Evolutionary conservation across 2,329 filamentous ascomycete genomes (phyloP), one percentile per base, ranked within the genome.

Genomic region (Hypoxylon sp.): DNA sequence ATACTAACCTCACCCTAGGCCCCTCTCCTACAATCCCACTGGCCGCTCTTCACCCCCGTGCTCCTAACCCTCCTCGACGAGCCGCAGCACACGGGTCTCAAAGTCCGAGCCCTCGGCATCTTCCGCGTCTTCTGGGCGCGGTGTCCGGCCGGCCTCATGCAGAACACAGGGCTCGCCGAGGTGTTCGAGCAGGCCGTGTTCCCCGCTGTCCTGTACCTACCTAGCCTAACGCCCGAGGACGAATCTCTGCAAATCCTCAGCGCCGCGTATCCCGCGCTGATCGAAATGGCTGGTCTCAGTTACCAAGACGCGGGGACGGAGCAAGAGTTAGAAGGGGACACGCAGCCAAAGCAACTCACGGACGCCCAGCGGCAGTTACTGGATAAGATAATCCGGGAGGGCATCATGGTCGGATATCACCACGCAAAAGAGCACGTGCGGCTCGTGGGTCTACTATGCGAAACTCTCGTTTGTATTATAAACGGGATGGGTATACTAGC

Each of bases 161-260:
- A 78, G 11, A 83, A 83, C 49, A 92, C 89, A 0, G 91, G 92
- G 0, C 86, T 95, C 6, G 86, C 85, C 21, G 80, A 84, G 13
- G 86, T 95, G 25, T 91, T 95, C 67, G 86, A 90, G 73, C 87
- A 93, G 19, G 87, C 90, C 2, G 79, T 93, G 1, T 85, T 90
- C 70, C 92, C 93, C 0, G 89, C 90, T 36, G 85, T 97, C n/a
- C 84, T 91, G 6, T 92, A 89, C 73, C 84, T 97, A 5, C 94
- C 95, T 0, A 88, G 85, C 11, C 82, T 97, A 45, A 97, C 93
- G 0, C 89, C 92, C 0, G 91, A 93, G 74, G 76, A 84, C 0
- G 91, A 96, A 61, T 92, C 92, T 3, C 75, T 91, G 1, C 74
- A 76, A 1, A 80, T 98, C 2, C 84, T 97, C 0, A 75, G 78